Conservation (phyloP, 495 filamentous ascomycete species). For the Rusavskia elegans region DNA sequence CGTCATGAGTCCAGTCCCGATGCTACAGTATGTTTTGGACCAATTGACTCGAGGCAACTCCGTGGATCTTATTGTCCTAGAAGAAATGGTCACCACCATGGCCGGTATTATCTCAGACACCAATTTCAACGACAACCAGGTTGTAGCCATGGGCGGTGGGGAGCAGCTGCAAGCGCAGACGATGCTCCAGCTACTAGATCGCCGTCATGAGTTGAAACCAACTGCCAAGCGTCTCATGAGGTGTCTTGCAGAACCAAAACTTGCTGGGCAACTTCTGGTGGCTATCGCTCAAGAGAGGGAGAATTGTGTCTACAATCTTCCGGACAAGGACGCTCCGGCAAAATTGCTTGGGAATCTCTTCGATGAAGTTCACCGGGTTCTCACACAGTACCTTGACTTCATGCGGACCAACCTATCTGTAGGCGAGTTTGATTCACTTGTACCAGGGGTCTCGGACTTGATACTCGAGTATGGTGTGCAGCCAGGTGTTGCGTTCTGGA, state of each 20-base stretch:
- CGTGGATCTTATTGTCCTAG: constrained; percentile 73
- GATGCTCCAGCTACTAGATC: constrained; percentile 60
- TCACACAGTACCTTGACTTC: constrained; percentile 79
- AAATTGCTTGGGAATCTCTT: constrained; percentile 75
- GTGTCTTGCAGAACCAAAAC: constrained; percentile 50
- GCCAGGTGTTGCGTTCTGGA: constrained; percentile 73
- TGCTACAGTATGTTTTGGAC: constrained; percentile 75
- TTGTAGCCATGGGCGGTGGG: constrained; percentile 75
- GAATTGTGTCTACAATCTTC: constrained; percentile 56
- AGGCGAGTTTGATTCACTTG: constrained; percentile 62
- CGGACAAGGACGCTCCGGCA: constrained; percentile 48
- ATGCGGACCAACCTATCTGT: constrained; percentile 61
- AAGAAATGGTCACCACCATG: constrained; percentile 81
- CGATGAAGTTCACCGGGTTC: constrained; percentile 73
- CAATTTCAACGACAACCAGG: constrained; percentile 73
- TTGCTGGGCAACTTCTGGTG: constrained; percentile 67
- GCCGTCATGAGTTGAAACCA: constrained; percentile 49
- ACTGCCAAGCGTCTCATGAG: constrained; percentile 65
- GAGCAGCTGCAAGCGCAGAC: constrained; percentile 63
- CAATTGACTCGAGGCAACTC: constrained; percentile 69
- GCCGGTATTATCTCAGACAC: constrained; percentile 73
- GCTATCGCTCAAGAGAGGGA: constrained; percentile 81
- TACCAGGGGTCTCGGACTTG: constrained; percentile 61
- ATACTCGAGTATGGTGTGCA: constrained; percentile 70
- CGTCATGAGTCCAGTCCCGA: constrained; percentile 68